Percentiles rank a stretch among this genome's conserved stretches.
Evolutionary conservation across 257 asterid genomes (phyloP).

Genomic region (Hygrophila difformis): DNA sequence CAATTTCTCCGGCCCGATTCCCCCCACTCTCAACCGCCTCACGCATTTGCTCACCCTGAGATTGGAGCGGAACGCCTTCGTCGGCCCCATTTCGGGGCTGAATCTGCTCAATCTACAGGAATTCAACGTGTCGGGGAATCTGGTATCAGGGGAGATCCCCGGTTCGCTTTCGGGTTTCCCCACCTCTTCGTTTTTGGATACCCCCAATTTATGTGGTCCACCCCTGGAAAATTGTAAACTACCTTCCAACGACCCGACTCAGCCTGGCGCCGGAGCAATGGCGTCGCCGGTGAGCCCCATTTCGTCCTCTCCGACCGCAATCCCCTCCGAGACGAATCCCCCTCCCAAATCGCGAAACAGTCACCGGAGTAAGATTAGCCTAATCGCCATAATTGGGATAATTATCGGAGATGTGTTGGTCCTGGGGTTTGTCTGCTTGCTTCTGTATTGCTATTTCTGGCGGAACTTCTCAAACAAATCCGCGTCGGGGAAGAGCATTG

Average conservation of each 20-base stretch:
- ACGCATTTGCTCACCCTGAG: slow-evolving; percentile 57
- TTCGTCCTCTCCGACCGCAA: slow-evolving; percentile 51
- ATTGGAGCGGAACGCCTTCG: slow-evolving; percentile 47
- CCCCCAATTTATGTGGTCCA: slow-evolving; percentile 50
- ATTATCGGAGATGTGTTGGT: slow-evolving; percentile 61
- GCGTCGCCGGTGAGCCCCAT: slow-evolving; percentile 54
- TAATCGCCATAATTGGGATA: slow-evolving; percentile 44
- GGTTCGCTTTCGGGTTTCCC: slow-evolving; percentile 50
- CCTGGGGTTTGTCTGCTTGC: slow-evolving; percentile 36
- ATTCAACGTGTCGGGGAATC: slow-evolving; percentile 70
- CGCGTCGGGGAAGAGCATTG: slow-evolving; percentile 22
- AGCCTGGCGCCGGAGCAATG: slow-evolving; percentile 48
- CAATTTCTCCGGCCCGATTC: slow-evolving; percentile 47
- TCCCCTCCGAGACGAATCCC: slow-evolving; percentile 33
- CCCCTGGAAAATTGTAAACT: slow-evolving; percentile 44
- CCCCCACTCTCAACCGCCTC: slow-evolving; percentile 29
- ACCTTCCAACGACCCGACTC: slow-evolving; percentile 27
- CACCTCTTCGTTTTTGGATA: slow-evolving; percentile 39
- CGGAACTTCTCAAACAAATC: slow-evolving; percentile 24
- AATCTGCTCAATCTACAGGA: slow-evolving; percentile 47
- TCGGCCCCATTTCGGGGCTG: slow-evolving; percentile 54
- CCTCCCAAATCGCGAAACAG: slow-evolving; percentile 25
- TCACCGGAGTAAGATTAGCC: slow-evolving; percentile 38
- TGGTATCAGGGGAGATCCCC: slow-evolving; percentile 45
- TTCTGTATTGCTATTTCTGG: slow-evolving; percentile 68